These are phyloP conservation scores for Leccinum huronense DNA, from an alignment of 1,284 basidiomycete species.

Conservation along the genomic window DNA sequence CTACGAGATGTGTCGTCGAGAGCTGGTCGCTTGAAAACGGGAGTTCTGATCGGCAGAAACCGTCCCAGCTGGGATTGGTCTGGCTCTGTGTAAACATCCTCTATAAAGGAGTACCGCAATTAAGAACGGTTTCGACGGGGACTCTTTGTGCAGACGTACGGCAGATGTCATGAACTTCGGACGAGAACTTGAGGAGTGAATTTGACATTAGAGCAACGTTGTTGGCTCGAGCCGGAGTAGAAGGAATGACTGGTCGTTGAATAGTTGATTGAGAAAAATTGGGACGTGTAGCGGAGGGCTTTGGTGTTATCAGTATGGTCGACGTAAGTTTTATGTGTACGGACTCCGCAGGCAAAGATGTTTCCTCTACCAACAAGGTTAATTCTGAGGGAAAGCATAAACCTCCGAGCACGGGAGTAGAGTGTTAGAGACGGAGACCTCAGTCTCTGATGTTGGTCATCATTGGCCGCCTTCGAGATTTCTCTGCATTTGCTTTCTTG, in stretches of 20 bases:
- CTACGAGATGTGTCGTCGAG: conserved; percentile 44
- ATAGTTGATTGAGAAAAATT: conserved; percentile 19
- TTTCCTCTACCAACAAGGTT: conserved; percentile 9
- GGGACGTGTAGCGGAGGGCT: conserved; percentile 7
- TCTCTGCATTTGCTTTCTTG: conserved; percentile 9
- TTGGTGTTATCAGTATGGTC: conserved; percentile 9
- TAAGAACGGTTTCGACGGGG: conserved; percentile 50
- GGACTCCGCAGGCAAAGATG: conserved; percentile 2
- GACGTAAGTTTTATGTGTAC: conserved; percentile 1
- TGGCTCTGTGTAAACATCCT: conserved; percentile 34
- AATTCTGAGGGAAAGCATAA: conserved; percentile 14
- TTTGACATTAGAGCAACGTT: conserved; percentile 12
- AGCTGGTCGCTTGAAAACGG: conserved; percentile 37
- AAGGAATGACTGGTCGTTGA: conserved; percentile 22
- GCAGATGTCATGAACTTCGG: conserved; percentile 38
- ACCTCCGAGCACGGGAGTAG: conserved; percentile 34
- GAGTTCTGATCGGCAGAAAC: conserved; percentile 19
- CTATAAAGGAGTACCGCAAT: conserved; percentile 48
- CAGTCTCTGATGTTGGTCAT: conserved; percentile 18
- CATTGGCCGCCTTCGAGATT: conserved; percentile 8
- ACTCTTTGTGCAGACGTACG: conserved; percentile 63
- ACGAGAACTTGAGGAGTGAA: conserved; percentile 38
- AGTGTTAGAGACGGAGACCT: conserved; percentile 40
- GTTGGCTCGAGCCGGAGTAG: conserved; percentile 24
- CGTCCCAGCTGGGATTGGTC: conserved; percentile 16